Conservation (phyloP, 345 rosid genomes). For the Syzygium grande region DNA sequence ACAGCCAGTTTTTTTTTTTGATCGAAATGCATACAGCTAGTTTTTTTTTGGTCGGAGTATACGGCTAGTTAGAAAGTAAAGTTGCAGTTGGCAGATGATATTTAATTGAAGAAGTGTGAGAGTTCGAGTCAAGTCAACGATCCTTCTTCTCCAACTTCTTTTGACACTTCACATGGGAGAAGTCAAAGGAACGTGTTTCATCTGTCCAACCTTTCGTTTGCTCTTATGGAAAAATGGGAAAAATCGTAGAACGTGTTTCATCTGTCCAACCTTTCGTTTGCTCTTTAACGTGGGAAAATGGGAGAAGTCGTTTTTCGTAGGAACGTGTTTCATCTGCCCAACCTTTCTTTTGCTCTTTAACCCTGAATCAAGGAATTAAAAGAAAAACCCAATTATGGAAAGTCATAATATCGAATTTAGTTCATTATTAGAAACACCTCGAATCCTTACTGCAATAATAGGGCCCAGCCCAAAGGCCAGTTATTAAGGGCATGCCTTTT, state of each 20-base stretch:
- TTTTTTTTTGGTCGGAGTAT: not conserved
- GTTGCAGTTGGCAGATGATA: not conserved
- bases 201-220: no score
- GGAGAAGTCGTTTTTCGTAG: no score
- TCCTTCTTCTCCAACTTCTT: not conserved
- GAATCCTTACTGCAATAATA: no score
- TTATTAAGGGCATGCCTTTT: conserved; percentile 64
- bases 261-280: no score
- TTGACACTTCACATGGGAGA: not conserved
- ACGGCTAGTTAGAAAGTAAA: not conserved
- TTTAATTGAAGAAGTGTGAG: not conserved
- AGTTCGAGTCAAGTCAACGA: not conserved
- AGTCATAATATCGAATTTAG: not conserved
- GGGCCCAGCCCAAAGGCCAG: no score
- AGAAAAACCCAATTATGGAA: not conserved
- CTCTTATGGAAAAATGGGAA: not conserved
- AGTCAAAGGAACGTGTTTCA: not conserved
- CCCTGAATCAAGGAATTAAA: not conserved
- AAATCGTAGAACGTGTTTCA: no score
- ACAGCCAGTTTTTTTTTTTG: no score
- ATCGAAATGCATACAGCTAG: not conserved
- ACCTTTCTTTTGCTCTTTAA: not conserved
- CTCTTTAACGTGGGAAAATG: no score
- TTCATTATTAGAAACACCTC: not conserved
- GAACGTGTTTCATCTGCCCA: not conserved